Evolutionary conservation across 257 asterid genomes (phyloP).

Genomic region (Solanum medicagineum): DNA sequence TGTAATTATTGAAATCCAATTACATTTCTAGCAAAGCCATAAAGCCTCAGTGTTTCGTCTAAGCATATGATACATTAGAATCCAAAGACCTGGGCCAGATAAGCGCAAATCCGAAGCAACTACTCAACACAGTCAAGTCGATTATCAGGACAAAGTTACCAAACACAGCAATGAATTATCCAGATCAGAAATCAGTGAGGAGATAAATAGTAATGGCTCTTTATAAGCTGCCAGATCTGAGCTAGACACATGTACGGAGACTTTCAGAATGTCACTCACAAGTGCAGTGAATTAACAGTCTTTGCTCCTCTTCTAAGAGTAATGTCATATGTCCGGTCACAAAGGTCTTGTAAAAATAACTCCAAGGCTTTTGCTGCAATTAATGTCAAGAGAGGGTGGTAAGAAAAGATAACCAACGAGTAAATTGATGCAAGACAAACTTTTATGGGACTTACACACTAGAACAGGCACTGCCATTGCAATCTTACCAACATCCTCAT

Average conservation of each 20-base stretch:
- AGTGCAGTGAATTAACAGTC: conserved; percentile 79
- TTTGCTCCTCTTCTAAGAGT: conserved; percentile 92
- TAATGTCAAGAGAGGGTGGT: conserved; percentile 4
- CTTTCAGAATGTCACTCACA: conserved; percentile 40
- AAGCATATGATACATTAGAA: background rate
- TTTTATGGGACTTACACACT: conserved; percentile 52
- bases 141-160: background rate
- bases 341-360: conserved; percentile 91
- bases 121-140: background rate
- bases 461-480: conserved; percentile 94
- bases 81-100: background rate
- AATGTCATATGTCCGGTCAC: conserved; percentile 93
- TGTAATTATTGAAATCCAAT: background rate
- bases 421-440: background rate
- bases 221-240: background rate
- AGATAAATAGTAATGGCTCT: background rate
- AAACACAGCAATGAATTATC: background rate
- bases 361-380: conserved; percentile 93
- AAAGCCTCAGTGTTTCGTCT: background rate
- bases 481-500: conserved; percentile 96
- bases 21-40: background rate
- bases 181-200: background rate
- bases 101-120: background rate
- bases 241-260: background rate
- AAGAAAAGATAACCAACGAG: background rate